These are phyloP conservation scores for Spergularia bocconei DNA, from an alignment of 148 eudicot species.

Conservation along the genomic window DNA sequence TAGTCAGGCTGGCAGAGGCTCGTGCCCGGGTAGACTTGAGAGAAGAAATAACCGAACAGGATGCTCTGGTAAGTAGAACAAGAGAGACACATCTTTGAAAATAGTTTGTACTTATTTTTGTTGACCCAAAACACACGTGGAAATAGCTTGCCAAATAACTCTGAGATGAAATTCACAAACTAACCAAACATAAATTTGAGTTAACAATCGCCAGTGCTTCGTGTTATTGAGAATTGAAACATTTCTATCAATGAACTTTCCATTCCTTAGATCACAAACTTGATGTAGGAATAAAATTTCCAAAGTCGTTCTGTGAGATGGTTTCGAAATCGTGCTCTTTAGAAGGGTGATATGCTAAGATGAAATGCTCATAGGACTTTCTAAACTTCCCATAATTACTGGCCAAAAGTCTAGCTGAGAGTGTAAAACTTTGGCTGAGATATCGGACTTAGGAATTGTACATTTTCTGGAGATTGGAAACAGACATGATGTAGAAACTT, in stretches of 20 bases:
- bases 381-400: neutral
- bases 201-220: neutral
- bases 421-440: neutral
- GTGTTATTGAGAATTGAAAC: neutral
- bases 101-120: neutral
- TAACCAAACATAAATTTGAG: neutral
- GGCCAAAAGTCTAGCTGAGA: neutral
- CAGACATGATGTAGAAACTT: neutral
- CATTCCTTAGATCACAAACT: too few species aligned
- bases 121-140: neutral
- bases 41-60: constrained; percentile 81
- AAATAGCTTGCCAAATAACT: constrained; percentile 1
- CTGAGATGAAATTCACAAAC: neutral
- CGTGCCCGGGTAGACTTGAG: constrained; percentile 90
- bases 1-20: constrained; percentile 95
- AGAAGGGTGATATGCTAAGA: neutral
- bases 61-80: constrained; percentile 71
- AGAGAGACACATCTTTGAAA: neutral
- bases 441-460: neutral
- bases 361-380: neutral
- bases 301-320: neutral
- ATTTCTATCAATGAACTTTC: too few species aligned
- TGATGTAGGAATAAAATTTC: neutral
- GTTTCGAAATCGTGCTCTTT: neutral
- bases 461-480: neutral